Evolutionary conservation across 2,329 filamentous ascomycete genomes (phyloP), one percentile per base, ranked within the genome.

Genomic region (Diaporthe australafricana): DNA sequence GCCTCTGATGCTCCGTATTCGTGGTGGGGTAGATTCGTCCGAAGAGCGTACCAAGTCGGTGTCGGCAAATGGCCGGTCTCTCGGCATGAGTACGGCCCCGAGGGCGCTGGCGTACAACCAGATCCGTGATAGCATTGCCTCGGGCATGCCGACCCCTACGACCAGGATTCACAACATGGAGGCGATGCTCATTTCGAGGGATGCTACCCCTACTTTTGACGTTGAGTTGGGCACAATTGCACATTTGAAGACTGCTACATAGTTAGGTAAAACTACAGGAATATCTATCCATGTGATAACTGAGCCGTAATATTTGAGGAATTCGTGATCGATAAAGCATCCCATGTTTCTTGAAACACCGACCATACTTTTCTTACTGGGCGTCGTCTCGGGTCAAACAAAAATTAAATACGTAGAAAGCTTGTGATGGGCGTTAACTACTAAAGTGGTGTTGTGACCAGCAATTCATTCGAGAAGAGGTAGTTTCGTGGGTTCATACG

Each of bases 1-100:
- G 12, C 66, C 66, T 14, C 50, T 69, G 3, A n/a, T 65, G 42
- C 60, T 65, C 30, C 60, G 45, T n/a, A 38, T 65, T 11, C 60
- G 60, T 2, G 60, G 60, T 2, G 30, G 25, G n/a, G 60, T 38
- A 0, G 45, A 50, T 14, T 50, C 45, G n/a, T 65, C 60, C 2
- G 60, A 20, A 7, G 45, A 48, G 3, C 30, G 30, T 1, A 38
- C 45, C n/a, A 65, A 65, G 5, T 50, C 45, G 2, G 32, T 50
- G n/a, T 50, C 60, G 8, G 42, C 7, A 1, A 35, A 50, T 38
- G 45, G 30, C 3, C 60, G 48, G 14, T 65, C 60, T 20, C 60
- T 65, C n/a, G n/a, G 30, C 7, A 65, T 50, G 60, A 65, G 60
- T 30, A 25, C 60, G 1, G 60, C 60, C 22, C 45, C 60, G 0